Percentiles rank a stretch among this genome's conserved stretches.
Conservation (phyloP, 176 grass and related monocot genomes). For the Canna indica region DNA sequence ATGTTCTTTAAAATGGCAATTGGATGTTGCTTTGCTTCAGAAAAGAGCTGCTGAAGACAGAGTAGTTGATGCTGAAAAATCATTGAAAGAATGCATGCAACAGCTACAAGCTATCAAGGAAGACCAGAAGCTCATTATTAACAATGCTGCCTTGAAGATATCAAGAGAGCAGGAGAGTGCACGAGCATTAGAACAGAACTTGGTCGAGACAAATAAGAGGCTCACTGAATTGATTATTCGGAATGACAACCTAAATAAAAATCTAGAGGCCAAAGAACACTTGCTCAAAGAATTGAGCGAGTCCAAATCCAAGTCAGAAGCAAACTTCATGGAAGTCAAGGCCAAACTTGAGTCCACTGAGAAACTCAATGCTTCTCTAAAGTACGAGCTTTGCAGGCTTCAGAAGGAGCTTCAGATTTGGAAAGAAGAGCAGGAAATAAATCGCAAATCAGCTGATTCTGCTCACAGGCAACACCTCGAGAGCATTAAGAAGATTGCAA, state of each 20-base stretch:
- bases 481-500: constrained; percentile 38
- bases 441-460: constrained; percentile 53
- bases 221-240: constrained; percentile 37
- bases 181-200: constrained; percentile 34
- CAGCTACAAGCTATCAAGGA: constrained; percentile 40
- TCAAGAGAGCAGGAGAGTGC: constrained; percentile 36
- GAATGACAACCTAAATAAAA: constrained; percentile 36
- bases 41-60: constrained; percentile 15
- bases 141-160: constrained; percentile 45
- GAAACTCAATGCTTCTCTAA: constrained; percentile 48
- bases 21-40: constrained; percentile 18
- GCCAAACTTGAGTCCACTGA: constrained; percentile 42
- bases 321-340: constrained; percentile 31
- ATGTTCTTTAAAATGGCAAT: neutral
- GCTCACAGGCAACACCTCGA: constrained; percentile 53
- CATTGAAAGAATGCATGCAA: constrained; percentile 53
- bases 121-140: constrained; percentile 53
- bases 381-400: constrained; percentile 70
- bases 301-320: constrained; percentile 30
- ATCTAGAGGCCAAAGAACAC: constrained; percentile 43
- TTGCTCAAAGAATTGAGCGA: constrained; percentile 32
- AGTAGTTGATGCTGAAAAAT: constrained; percentile 32
- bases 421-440: constrained; percentile 53
- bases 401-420: constrained; percentile 81
- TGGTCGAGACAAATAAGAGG: constrained; percentile 44